Conservation (phyloP, 2,329 filamentous ascomycete genomes). For the Aspergillus sergii region DNA sequence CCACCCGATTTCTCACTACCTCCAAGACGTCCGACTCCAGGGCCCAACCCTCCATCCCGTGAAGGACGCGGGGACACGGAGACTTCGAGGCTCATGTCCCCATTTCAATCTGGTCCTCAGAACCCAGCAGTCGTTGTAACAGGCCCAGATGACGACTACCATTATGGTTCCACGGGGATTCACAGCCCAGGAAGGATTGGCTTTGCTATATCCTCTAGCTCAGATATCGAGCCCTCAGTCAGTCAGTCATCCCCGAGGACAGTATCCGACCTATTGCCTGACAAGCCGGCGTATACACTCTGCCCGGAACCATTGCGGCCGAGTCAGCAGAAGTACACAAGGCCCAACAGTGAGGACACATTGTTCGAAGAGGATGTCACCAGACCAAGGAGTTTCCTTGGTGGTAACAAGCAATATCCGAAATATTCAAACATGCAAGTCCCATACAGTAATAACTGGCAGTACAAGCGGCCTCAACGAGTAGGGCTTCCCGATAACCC, state of each 20-base stretch:
- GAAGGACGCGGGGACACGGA: conserved; percentile 17
- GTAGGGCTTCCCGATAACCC: conserved; percentile 39
- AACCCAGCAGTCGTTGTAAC: conserved; percentile 25
- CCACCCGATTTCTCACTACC: conserved; percentile 35
- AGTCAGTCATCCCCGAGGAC: conserved; percentile 40
- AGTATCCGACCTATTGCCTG: conserved; percentile 41
- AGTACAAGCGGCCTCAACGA: conserved; percentile 15
- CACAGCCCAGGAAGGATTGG: conserved; percentile 29
- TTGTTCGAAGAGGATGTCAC: conserved; percentile 43
- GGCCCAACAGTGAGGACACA: conserved; percentile 36
- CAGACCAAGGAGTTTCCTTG: conserved; percentile 19
- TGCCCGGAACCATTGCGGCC: conserved; percentile 43
- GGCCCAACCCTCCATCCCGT: conserved; percentile 16
- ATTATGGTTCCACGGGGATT: conserved; percentile 3
- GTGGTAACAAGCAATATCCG: conserved; percentile 15
- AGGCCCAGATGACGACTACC: conserved; percentile 14
- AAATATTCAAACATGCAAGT: conserved; percentile 5
- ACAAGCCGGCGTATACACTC: conserved; percentile 34
- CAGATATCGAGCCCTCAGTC: conserved; percentile 32
- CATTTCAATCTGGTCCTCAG: conserved; percentile 18
- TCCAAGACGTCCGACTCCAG: conserved; percentile 25
- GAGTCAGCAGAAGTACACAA: conserved; percentile 24
- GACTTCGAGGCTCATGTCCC: conserved; percentile 23
- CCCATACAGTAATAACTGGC: conserved; percentile 7
- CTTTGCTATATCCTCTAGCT: conserved; percentile 32